Evolutionary conservation across 2,329 filamentous ascomycete genomes (phyloP).

Genomic region (Rachicladosporium sp.): DNA sequence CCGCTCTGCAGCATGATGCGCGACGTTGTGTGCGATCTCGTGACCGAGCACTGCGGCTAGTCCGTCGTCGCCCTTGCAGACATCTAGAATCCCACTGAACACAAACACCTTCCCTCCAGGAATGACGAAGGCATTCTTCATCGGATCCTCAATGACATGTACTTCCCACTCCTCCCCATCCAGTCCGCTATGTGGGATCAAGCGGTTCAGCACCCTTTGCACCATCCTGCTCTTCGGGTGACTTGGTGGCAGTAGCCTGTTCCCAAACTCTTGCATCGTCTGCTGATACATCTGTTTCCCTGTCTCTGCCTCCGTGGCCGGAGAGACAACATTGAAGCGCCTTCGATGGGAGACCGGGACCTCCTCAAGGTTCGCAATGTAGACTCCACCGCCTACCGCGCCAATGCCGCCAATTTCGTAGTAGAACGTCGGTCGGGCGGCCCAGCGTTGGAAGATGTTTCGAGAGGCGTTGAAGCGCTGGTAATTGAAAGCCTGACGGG

Average conservation of each 20-base stretch:
- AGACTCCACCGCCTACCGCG: constrained; percentile 40
- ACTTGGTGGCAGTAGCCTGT: constrained; percentile 45
- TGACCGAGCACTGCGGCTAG: constrained; percentile 66
- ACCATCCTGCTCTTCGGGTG: constrained; percentile 48
- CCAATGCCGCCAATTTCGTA: constrained; percentile 33
- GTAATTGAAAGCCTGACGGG: constrained; percentile 20
- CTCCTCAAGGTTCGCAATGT: constrained; percentile 56
- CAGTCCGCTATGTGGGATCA: constrained; percentile 57
- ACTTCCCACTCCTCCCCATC: constrained; percentile 53
- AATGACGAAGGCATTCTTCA: constrained; percentile 63
- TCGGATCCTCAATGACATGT: constrained; percentile 57
- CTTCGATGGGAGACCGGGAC: constrained; percentile 53
- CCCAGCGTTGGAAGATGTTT: constrained; percentile 25
- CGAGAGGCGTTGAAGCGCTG: constrained; percentile 17
- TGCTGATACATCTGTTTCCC: constrained; percentile 44
- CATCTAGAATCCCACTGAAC: constrained; percentile 57
- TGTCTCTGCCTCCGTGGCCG: constrained; percentile 31
- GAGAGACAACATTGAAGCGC: constrained; percentile 59
- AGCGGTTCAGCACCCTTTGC: constrained; percentile 48
- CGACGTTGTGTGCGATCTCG: constrained; percentile 67
- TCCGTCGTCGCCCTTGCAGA: constrained; percentile 54
- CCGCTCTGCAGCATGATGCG: constrained; percentile 55
- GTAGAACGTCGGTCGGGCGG: constrained; percentile 34
- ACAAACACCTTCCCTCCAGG: constrained; percentile 72
- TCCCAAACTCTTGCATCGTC: constrained; percentile 43